Percentiles rank a stretch among this genome's conserved stretches.
Conservation (phyloP, 345 rosid genomes). For the Clausena lansium region DNA sequence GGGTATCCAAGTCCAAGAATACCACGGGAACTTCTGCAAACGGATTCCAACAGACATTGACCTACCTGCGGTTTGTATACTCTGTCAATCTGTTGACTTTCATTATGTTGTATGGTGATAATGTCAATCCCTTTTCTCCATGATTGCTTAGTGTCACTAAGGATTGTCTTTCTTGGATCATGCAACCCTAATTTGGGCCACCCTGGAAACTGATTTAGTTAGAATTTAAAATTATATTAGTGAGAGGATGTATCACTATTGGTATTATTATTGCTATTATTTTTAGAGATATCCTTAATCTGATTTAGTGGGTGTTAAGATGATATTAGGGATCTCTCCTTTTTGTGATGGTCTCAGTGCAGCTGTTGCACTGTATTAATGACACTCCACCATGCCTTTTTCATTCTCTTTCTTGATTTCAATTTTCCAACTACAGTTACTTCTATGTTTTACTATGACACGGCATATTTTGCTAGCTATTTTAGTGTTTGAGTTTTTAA, state of each 20-base stretch:
- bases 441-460: not conserved
- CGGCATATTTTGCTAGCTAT: not conserved
- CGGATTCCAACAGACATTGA: conserved; percentile 97
- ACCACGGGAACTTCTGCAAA: conserved; percentile 92
- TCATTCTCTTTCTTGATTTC: not conserved
- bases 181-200: not conserved
- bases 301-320: not conserved
- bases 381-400: not conserved
- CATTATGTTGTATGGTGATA: not conserved
- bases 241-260: not conserved
- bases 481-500: conserved; percentile 14
- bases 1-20: conserved; percentile 98
- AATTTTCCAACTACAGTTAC: not conserved
- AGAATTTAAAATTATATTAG: not conserved
- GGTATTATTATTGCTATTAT: not conserved
- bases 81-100: conserved; percentile 3
- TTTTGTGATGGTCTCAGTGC: not conserved
- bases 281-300: not conserved
- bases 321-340: not conserved
- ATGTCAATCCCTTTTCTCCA: not conserved
- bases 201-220: not conserved
- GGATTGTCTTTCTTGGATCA: not conserved
- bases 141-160: not conserved
- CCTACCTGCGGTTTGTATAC: conserved; percentile 78
- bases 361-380: not conserved